Evolutionary conservation across 768 basidiomycete species (phyloP), one percentile per base, ranked within the genome.

Genomic region (Candolleomyces efflorescens): DNA sequence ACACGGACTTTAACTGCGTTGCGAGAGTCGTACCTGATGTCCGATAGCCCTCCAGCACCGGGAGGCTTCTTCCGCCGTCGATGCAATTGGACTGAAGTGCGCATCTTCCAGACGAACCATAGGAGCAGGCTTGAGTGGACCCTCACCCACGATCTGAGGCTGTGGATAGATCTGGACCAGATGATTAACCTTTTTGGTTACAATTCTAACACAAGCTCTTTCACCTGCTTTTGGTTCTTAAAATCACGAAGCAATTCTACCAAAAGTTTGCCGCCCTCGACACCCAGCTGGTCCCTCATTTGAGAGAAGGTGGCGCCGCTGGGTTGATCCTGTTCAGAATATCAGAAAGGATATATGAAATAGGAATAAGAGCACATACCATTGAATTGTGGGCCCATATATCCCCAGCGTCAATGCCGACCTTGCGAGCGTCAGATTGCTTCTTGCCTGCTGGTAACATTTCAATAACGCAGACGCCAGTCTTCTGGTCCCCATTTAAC

Each of bases 391-490:
- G 69, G 0, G 73, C 86, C 79, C 86, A 91, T 20, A 97, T 76
- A 13, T 80, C 75, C 5, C 94, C 94, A 0, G 83, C 79, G 69
- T 96, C 94, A 41, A 94, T 86, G 0, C 92, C 92, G 54, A 78
- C 54, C 71, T 79, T 50, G 76, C 74, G 56, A 23, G 47, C 12
- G 53, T 10, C 41, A 37, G 10, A 17, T 18, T 27, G 52, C 49
- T 49, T 59, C 59, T 55, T 63, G 60, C 45, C 32, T 47, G 60
- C 57, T 20, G 62, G 57, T 54, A 83, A 75, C 87, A 92, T 92
- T 59, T 87, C 81, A 58, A 88, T 84, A 2, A 98, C 79, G 58
- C 85, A 90, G 1, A 96, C 92, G 0, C 92, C 94, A 0, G 90
- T 92, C 60, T 82, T 78, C 5, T 65, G 66, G 51, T 85, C 85